Conservation (phyloP, 2,329 filamentous ascomycete species). For the Colletotrichum echinochloae region DNA sequence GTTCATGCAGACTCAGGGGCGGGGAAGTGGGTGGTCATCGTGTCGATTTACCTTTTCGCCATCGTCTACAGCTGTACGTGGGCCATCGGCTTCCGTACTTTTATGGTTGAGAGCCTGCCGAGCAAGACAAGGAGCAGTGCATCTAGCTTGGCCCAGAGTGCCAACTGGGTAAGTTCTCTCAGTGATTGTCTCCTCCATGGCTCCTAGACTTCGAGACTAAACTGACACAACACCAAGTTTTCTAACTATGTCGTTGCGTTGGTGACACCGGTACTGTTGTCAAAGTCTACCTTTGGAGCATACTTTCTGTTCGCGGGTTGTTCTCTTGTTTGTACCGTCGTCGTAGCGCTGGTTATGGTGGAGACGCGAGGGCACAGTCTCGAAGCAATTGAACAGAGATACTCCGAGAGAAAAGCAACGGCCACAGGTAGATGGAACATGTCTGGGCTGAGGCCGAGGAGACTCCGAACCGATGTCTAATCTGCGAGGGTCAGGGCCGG, state of each 20-base stretch:
- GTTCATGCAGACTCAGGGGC: slow-evolving; percentile 52
- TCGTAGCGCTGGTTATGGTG: slow-evolving; percentile 55
- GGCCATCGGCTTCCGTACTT: slow-evolving; percentile 64
- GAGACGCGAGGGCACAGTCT: slow-evolving; percentile 58
- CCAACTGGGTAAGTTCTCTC: slow-evolving; percentile 58
- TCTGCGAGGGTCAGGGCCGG: neutral
- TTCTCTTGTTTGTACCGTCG: slow-evolving; percentile 51
- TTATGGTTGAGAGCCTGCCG: slow-evolving; percentile 68
- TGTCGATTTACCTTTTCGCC: slow-evolving; percentile 63
- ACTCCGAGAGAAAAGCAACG: slow-evolving; percentile 4
- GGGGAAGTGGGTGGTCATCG: slow-evolving; percentile 63
- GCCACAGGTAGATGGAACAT: slow-evolving; percentile 3
- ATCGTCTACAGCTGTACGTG: slow-evolving; percentile 61
- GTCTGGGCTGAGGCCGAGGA: slow-evolving; percentile 3
- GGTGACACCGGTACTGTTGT: slow-evolving; percentile 55
- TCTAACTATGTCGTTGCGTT: slow-evolving; percentile 61
- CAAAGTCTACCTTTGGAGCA: slow-evolving; percentile 54
- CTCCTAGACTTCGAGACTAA: neutral
- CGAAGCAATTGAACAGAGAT: slow-evolving; percentile 53
- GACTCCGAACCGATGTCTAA: slow-evolving; percentile 3
- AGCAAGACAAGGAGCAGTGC: slow-evolving; percentile 65
- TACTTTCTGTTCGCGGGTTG: slow-evolving; percentile 60
- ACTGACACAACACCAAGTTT: slow-evolving; percentile 44
- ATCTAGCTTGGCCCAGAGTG: slow-evolving; percentile 64
- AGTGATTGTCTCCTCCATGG: neutral